phyloP scores from a whole-genome alignment of 179 eudicot genomes.

The Silene noctiflora region DNA sequence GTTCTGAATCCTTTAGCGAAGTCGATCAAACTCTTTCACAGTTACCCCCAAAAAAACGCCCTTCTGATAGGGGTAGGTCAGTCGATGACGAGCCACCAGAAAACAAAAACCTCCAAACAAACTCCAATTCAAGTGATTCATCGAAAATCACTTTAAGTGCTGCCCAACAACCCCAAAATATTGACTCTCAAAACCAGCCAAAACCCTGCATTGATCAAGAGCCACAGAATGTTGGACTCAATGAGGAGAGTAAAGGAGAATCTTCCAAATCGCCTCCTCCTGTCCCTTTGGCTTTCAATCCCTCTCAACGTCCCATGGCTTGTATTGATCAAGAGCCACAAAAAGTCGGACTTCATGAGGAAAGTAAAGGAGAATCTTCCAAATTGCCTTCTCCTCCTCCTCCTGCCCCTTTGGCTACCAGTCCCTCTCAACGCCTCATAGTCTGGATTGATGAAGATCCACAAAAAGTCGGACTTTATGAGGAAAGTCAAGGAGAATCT shows the following conservation, averaged over 20 bases:
- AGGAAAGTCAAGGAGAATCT: conserved; percentile 23
- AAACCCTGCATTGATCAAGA: conserved; percentile 11
- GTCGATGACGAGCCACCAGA: conserved; percentile 8
- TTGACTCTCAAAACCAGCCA: neutral
- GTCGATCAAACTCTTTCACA: conserved; percentile 9
- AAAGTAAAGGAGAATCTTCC: neutral
- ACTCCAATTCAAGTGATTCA: neutral
- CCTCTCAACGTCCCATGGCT: neutral
- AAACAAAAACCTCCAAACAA: neutral
- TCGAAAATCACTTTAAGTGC: conserved; percentile 1
- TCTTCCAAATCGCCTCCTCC: neutral
- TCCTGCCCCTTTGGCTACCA: neutral
- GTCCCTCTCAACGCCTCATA: neutral
- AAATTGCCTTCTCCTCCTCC: neutral
- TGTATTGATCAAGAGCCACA: conserved; percentile 7
- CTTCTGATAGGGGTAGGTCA: conserved; percentile 17
- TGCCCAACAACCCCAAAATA: neutral
- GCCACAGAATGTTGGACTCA: neutral
- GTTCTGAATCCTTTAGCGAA: neutral
- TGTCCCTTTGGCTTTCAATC: neutral
- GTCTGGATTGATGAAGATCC: conserved; percentile 11
- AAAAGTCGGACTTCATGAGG: neutral
- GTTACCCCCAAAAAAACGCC: conserved; percentile 17
- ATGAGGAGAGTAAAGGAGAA: neutral
- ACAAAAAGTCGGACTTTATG: neutral